Conservation (phyloP, 1,139 yeast species). For the Yamadazyma oceani region DNA sequence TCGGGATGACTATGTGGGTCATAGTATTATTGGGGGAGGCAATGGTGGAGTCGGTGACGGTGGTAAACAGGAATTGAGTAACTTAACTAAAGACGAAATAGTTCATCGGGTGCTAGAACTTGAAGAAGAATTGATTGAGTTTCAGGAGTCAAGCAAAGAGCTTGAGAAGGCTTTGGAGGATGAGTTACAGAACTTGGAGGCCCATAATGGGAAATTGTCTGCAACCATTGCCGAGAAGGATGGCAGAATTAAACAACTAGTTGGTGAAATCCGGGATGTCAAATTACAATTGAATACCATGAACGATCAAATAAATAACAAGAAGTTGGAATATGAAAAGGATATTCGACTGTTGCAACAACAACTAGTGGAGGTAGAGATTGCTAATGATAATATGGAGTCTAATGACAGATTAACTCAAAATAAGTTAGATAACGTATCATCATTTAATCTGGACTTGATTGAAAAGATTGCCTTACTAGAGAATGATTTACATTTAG, state of each 20-base stretch:
- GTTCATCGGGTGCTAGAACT: constrained; percentile 33
- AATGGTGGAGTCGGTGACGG: neutral
- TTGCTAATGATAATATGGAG: constrained; percentile 43
- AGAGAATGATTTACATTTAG: constrained; percentile 43
- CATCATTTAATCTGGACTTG: constrained; percentile 41
- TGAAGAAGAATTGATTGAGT: constrained; percentile 38
- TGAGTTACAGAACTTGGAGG: constrained; percentile 38
- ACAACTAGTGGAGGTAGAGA: constrained; percentile 40
- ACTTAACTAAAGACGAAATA: constrained; percentile 28
- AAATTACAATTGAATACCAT: constrained; percentile 24
- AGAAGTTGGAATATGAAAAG: constrained; percentile 21
- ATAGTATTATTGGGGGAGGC: no score
- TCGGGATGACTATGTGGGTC: no score
- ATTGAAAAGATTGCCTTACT: constrained; percentile 42
- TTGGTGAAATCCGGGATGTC: constrained; percentile 9
- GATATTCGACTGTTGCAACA: constrained; percentile 26
- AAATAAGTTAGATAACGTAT: constrained; percentile 33
- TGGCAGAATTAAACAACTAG: constrained; percentile 6
- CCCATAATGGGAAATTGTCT: constrained; percentile 21
- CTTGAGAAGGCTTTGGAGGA: constrained; percentile 46
- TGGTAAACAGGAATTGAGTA: constrained; percentile 12
- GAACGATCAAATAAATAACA: constrained; percentile 20
- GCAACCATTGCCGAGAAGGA: constrained; percentile 9
- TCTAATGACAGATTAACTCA: constrained; percentile 36
- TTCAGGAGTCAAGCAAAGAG: constrained; percentile 45